Conservation (phyloP, 2,329 filamentous ascomycete species). For the Chaetomiaceae sp. region DNA sequence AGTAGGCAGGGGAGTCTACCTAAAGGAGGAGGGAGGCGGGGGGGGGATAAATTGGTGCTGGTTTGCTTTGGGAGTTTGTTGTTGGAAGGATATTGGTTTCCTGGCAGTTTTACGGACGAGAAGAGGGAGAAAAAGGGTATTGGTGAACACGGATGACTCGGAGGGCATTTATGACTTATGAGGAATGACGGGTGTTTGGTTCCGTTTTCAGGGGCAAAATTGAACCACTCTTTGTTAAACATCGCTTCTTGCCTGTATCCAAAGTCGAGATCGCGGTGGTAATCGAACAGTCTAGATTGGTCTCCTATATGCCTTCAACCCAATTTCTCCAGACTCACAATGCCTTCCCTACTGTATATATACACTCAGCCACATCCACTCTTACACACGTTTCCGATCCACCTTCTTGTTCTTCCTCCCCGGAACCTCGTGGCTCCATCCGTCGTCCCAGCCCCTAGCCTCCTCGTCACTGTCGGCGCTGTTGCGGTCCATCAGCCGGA, state of each 20-base stretch:
- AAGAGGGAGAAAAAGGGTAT: no score
- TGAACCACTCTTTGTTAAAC: no score
- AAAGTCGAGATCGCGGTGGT: no score
- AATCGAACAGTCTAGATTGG: no score
- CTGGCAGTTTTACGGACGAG: no score
- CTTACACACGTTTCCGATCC: conserved; percentile 5
- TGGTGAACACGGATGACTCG: no score
- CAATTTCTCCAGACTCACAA: not conserved
- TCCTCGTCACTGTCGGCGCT: not conserved
- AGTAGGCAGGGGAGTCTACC: not conserved
- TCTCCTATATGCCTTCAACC: not conserved
- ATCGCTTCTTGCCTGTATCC: no score
- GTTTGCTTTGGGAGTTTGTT: not conserved
- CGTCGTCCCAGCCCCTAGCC: conserved; percentile 30
- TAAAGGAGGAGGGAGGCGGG: no score
- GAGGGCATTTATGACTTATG: no score
- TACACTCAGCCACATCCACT: not conserved
- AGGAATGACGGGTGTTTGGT: no score
- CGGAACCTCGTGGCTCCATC: conserved; percentile 24
- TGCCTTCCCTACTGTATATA: not conserved
- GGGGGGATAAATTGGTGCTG: not conserved
- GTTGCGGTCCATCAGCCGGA: conserved; percentile 41
- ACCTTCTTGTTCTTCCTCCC: not conserved
- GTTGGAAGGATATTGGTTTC: not conserved
- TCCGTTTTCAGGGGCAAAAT: no score